Conservation (phyloP, 805 yeast species). For the Candida cerambycidarum region DNA sequence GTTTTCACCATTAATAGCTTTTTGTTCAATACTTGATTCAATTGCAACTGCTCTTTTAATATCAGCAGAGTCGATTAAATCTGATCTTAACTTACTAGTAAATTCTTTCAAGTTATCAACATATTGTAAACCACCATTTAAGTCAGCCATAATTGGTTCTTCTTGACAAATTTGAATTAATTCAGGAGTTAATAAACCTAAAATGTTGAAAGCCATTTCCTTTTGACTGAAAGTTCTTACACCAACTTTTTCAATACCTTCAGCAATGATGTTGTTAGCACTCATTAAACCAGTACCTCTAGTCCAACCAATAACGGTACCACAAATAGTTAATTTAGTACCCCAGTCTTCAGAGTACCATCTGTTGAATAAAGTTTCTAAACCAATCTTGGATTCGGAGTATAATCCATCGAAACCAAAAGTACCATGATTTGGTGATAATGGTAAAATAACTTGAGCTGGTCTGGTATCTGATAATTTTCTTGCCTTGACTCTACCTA, state of each 20-base stretch:
- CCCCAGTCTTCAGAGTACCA: constrained; percentile 99
- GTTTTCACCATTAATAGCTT: constrained; percentile 78
- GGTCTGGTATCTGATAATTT: constrained; percentile 93
- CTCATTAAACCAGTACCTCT: constrained; percentile 99
- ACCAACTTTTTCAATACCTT: constrained; percentile 93
- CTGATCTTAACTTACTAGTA: constrained; percentile 76
- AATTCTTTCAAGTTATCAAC: constrained; percentile 87
- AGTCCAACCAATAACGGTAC: constrained; percentile 99
- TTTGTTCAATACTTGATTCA: constrained; percentile 87
- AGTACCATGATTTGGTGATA: constrained; percentile 99
- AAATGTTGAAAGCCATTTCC: constrained; percentile 98
- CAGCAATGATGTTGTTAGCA: constrained; percentile 95
- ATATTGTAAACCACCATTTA: constrained; percentile 97
- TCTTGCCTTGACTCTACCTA: constrained; percentile 86
- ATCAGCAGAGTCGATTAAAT: constrained; percentile 78
- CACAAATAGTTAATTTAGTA: constrained; percentile 89
- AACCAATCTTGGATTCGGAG: constrained; percentile 93
- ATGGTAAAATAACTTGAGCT: constrained; percentile 93
- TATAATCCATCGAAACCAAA: constrained; percentile 98
- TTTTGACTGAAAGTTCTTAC: constrained; percentile 98
- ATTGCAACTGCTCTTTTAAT: constrained; percentile 93
- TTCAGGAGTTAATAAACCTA: constrained; percentile 89
- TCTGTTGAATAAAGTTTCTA: constrained; percentile 96
- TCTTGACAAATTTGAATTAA: constrained; percentile 85
- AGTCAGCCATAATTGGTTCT: constrained; percentile 94